phyloP scores from a whole-genome alignment of 768 basidiomycete species.

The Hortiboletus campestris region DNA sequence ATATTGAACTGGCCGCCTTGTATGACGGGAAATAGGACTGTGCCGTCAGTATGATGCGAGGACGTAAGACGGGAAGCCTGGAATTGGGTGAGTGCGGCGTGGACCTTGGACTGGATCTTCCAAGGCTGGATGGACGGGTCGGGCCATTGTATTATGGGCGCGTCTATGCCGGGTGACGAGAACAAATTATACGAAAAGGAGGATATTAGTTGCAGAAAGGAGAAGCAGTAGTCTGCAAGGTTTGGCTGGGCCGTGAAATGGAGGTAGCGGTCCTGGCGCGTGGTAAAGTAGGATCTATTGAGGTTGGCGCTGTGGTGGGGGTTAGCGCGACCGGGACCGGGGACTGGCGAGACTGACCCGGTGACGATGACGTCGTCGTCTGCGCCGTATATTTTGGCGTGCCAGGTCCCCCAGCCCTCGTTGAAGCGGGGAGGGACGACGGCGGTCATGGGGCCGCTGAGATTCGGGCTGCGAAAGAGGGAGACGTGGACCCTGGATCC shows the following conservation, averaged over 20 bases:
- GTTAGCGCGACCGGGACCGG: neutral
- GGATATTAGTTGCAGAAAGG: conserved; percentile 67
- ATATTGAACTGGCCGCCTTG: conserved; percentile 88
- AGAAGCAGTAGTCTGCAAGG: conserved; percentile 80
- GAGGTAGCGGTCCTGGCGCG: conserved; percentile 94
- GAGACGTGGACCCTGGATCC: conserved; percentile 71
- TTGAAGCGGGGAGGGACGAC: conserved; percentile 91
- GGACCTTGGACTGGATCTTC: conserved; percentile 59
- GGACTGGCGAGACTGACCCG: conserved; percentile 59
- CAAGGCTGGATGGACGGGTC: conserved; percentile 65
- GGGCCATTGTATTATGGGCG: conserved; percentile 65
- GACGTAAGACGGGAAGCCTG: conserved; percentile 44
- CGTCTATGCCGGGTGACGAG: conserved; percentile 36
- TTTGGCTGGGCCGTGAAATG: conserved; percentile 58
- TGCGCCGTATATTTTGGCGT: conserved; percentile 91
- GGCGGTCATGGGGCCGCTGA: conserved; percentile 69
- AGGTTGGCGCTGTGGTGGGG: conserved; percentile 74
- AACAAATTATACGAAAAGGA: conserved; percentile 63
- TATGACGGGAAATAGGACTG: conserved; percentile 75
- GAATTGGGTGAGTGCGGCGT: conserved; percentile 53
- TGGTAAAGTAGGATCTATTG: conserved; percentile 88
- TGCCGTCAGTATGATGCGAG: conserved; percentile 27
- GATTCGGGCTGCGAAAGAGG: conserved; percentile 85
- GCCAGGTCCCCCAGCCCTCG: conserved; percentile 99
- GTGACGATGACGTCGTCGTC: conserved; percentile 92